Evolutionary conservation across 352 stramenopile species (phyloP).

Genomic region (Phytopythium vexans): DNA sequence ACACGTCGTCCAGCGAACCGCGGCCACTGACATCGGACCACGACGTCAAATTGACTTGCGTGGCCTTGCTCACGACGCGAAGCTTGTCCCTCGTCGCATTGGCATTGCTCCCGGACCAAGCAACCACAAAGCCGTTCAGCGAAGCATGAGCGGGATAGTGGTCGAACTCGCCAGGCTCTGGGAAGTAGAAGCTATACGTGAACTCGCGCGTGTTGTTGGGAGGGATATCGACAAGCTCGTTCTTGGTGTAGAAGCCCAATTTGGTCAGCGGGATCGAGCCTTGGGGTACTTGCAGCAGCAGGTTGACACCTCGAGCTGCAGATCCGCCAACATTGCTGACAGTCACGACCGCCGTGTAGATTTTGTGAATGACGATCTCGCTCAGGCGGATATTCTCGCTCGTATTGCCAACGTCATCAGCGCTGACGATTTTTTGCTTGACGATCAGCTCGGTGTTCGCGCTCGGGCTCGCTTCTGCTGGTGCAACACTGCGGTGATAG

Average conservation of each 20-base stretch:
- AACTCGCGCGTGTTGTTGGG: conserved; percentile 43
- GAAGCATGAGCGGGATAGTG: conserved; percentile 55
- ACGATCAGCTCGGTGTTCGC: conserved; percentile 44
- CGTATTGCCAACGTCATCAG: conserved; percentile 11
- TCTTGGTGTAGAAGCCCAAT: conserved; percentile 48
- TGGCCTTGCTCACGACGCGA: conserved; percentile 23
- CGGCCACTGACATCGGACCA: conserved; percentile 54
- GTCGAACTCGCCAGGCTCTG: conserved; percentile 31
- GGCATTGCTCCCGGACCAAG: conserved; percentile 23
- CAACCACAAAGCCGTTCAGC: conserved; percentile 31
- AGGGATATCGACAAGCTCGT: conserved; percentile 25
- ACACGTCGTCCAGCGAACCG: conserved; percentile 42
- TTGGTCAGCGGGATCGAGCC: conserved; percentile 41
- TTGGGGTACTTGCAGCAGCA: conserved; percentile 67
- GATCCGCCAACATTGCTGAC: conserved; percentile 51
- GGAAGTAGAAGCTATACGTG: conserved; percentile 62
- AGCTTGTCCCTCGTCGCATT: conserved; percentile 12
- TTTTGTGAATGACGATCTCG: conserved; percentile 49
- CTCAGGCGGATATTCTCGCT: conserved; percentile 13
- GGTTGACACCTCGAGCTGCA: conserved; percentile 26
- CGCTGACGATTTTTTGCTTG: conserved; percentile 41
- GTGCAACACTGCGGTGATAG: conserved; percentile 48
- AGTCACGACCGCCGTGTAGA: conserved; percentile 49
- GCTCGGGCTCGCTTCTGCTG: conserved; percentile 12
- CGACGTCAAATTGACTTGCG: conserved; percentile 43